Percentiles rank a stretch among this genome's conserved stretches.
phyloP scores from a whole-genome alignment of 116 monocot genomes.

The Iris pallida region DNA sequence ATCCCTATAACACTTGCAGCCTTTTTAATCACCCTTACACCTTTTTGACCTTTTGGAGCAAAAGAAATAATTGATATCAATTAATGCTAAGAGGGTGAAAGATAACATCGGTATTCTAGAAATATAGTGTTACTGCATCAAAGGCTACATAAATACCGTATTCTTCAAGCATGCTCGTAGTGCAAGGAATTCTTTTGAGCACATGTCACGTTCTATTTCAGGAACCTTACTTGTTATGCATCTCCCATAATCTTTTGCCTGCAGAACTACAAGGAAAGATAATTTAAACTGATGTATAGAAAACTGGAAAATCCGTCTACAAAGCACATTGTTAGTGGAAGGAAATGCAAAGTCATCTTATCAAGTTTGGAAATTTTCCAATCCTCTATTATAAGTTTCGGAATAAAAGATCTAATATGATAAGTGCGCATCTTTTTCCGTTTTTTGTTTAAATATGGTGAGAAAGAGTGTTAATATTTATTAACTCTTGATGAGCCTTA shows the following conservation, averaged over 20 bases:
- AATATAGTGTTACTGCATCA: neutral
- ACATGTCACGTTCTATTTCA: constrained; percentile 88
- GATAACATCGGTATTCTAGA: neutral
- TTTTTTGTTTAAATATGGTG: neutral
- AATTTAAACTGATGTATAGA: neutral
- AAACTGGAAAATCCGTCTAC: neutral
- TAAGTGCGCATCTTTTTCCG: neutral
- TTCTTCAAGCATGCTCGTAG: constrained; percentile 85
- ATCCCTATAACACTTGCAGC: neutral
- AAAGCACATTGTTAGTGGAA: neutral
- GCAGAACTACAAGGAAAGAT: neutral
- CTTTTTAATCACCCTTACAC: constrained; percentile 17
- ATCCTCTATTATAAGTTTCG: neutral
- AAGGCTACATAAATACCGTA: constrained; percentile 30
- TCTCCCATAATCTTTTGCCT: constrained; percentile 72
- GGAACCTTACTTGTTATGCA: constrained; percentile 78
- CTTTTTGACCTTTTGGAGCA: constrained; percentile 40
- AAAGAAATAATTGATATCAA: constrained; percentile 13
- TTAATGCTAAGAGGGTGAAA: neutral
- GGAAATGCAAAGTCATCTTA: neutral
- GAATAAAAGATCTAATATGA: neutral
- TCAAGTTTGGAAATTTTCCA: neutral
- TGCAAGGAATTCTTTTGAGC: constrained; percentile 79
- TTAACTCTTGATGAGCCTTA: too few relatives aligned
- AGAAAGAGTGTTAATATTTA: too few relatives aligned